Percentiles rank a stretch among this genome's conserved stretches.
Conservation (phyloP, 768 basidiomycete species). For the Boletus patriciae region DNA sequence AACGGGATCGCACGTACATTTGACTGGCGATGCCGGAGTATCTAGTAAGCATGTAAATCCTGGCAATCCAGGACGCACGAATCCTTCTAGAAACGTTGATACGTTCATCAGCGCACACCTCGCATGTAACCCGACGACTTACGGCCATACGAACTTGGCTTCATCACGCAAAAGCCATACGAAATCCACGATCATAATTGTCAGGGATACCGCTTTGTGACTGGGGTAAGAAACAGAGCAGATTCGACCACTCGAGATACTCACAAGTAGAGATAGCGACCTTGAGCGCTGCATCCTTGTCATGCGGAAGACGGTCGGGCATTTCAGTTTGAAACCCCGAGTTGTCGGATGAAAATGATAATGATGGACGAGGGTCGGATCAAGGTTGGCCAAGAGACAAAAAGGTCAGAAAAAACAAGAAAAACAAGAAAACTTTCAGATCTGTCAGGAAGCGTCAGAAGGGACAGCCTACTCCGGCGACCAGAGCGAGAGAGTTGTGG, state of each 20-base stretch:
- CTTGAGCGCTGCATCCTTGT: constrained; percentile 1
- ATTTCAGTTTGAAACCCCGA: not conserved
- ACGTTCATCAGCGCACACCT: not conserved
- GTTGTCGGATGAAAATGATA: not conserved
- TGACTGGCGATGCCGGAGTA: constrained; percentile 19
- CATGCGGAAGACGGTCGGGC: not conserved
- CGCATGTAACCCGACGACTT: not conserved
- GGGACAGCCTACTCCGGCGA: not conserved
- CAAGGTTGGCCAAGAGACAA: not conserved
- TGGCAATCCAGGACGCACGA: constrained; percentile 6
- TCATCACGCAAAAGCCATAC: constrained; percentile 15
- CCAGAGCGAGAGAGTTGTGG: not conserved
- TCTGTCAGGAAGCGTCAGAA: not conserved
- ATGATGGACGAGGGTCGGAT: constrained; percentile 3
- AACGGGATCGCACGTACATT: constrained; percentile 12
- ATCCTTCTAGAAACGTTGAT: constrained; percentile 4
- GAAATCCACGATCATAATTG: constrained; percentile 20
- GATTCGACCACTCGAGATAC: not conserved
- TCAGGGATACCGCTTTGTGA: constrained; percentile 5
- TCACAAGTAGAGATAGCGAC: constrained; percentile 18
- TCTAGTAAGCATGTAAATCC: constrained; percentile 12
- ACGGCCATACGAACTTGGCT: constrained; percentile 22
- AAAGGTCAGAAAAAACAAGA: not conserved
- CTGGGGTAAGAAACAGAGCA: not conserved
- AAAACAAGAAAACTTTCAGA: not conserved